Evolutionary conservation across 345 rosid genomes (phyloP).

Genomic region (Bruguiera parviflora): DNA sequence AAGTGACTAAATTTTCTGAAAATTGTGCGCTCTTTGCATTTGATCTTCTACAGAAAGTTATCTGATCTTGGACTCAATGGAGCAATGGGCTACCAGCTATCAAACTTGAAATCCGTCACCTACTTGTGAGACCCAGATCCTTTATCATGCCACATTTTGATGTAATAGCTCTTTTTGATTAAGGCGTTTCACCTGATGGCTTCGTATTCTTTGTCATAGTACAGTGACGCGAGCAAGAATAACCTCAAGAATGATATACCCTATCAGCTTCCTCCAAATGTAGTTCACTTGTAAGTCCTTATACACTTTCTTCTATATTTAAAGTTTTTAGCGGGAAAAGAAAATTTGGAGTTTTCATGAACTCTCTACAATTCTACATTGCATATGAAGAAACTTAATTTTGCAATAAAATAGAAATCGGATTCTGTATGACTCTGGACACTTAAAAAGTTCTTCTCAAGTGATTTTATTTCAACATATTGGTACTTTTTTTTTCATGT

Average conservation of each 20-base stretch:
- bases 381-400: no score
- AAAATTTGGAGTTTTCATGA: no score
- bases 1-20: no score
- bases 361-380: no score
- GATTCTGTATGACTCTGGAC: no score
- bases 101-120: constrained; percentile 76
- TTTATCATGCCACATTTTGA: constrained; percentile 5
- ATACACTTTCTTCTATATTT: background rate
- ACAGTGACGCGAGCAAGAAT: constrained; percentile 91
- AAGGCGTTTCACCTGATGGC: constrained; percentile 21
- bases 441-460: no score
- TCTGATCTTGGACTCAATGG: constrained; percentile 74
- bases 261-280: constrained; percentile 87
- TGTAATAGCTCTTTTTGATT: background rate
- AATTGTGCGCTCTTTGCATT: background rate
- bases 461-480: no score
- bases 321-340: no score
- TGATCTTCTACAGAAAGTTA: constrained; percentile 51
- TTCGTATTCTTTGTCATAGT: constrained; percentile 45
- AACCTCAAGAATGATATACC: constrained; percentile 76
- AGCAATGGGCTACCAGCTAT: constrained; percentile 77
- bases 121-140: constrained; percentile 54
- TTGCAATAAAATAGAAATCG: no score
- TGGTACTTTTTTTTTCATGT: no score
- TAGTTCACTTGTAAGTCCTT: constrained; percentile 51